phyloP scores from a whole-genome alignment of 2,329 filamentous ascomycete genomes.

The Aspergillus hortae region DNA sequence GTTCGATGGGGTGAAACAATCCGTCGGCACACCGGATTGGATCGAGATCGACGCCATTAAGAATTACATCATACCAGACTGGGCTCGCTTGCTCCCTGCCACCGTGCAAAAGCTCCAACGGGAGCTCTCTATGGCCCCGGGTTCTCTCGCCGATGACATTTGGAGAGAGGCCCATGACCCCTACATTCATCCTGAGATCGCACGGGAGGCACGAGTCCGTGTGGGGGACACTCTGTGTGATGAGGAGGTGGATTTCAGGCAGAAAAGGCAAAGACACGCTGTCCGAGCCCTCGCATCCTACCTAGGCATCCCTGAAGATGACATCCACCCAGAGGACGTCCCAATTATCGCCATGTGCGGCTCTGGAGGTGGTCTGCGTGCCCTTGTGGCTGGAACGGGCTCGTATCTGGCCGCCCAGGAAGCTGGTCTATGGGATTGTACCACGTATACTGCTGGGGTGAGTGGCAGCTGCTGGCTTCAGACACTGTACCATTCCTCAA shows the following conservation, averaged over 20 bases:
- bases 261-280: constrained; percentile 65
- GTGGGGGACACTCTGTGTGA: constrained; percentile 76
- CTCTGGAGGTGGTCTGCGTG: constrained; percentile 85
- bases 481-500: constrained; percentile 76
- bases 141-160: constrained; percentile 86
- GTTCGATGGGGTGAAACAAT: constrained; percentile 38
- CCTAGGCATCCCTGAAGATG: constrained; percentile 69
- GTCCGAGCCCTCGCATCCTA: constrained; percentile 76
- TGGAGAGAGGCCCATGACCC: constrained; percentile 89
- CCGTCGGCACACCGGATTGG: constrained; percentile 41
- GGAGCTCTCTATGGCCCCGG: constrained; percentile 82
- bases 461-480: constrained; percentile 97
- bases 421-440: constrained; percentile 86
- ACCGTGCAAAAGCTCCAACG: constrained; percentile 79
- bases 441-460: constrained; percentile 92
- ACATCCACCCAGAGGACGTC: constrained; percentile 89
- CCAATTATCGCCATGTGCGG: constrained; percentile 92
- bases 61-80: constrained; percentile 73
- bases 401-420: constrained; percentile 81
- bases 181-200: constrained; percentile 79
- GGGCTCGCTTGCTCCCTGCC: constrained; percentile 72
- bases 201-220: constrained; percentile 74
- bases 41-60: constrained; percentile 55
- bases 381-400: constrained; percentile 84
- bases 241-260: constrained; percentile 74